Base-by-base conservation (phyloP, 805 yeast genomes). In the Wickerhamomyces canadensis region DNA sequence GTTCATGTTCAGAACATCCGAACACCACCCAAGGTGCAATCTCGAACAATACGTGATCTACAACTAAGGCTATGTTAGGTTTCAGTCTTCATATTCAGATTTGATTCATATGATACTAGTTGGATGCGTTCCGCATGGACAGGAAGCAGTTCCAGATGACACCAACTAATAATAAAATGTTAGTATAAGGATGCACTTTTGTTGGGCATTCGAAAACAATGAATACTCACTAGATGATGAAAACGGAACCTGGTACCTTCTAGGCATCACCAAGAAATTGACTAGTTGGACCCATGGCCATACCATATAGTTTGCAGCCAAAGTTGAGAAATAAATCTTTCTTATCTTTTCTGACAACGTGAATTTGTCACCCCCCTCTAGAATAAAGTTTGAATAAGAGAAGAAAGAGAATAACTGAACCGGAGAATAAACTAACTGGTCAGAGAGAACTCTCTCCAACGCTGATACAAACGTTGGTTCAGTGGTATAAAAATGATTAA, bases 141-240 rank as follows among this genome's bases (percentile, higher is more conserved):
- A 91, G 64, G 63, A 84, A 89, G 37, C 96, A 88, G 56, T 93
- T 91, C 98, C 98, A 91, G 26, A 91, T 64, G 15, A 91, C 94
- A 21, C 95, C 91, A 6, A 93, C 67, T 15, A 16, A 11, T n/a
- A 19, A 2, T 4, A 21, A 16, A 19, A 5, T 31, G 50, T 47
- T 47, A 45, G 52, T 47, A 35, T n/a, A n/a, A n/a, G n/a, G n/a
- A n/a, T n/a, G n/a, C n/a, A n/a, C n/a, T n/a, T n/a, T n/a, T n/a
- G 28, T 17, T 4, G 23, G 9, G 15, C 21, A 6, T 23, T 19
- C 14, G 11, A n/a, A n/a, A n/a, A n/a, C n/a, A n/a, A n/a, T n/a
- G n/a, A n/a, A n/a, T n/a, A 87, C 60, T 89, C 24, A 51, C 55
- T 47, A 62, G 84, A 83, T 41, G 93, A 82, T 38, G 94, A 80